Evolutionary conservation across 2,329 filamentous ascomycete species (phyloP), one percentile per base, ranked within the genome.

Genomic region (Fusarium sp.): DNA sequence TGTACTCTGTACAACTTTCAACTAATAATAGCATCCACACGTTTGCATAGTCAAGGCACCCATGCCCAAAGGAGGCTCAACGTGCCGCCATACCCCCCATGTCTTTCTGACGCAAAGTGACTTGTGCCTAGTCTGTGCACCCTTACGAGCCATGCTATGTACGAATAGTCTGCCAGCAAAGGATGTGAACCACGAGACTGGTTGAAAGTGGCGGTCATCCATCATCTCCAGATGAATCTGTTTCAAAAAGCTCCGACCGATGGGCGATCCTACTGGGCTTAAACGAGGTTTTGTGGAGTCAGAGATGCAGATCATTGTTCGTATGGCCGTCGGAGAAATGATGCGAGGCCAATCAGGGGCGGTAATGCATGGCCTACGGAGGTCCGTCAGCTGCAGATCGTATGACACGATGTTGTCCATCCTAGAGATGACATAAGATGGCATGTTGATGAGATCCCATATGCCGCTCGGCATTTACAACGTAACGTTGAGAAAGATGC

Each of bases 1-100:
- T 3, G 30, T 25, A 50, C 30, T 17, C 6, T 5, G 25, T 32
- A 68, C 25, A 4, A 38, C 45, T 32, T n/a, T 3, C 6, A 12
- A 43, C 71, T 71, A 73, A 73, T 65, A 38, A 71, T 73, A 73
- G 71, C 3, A 37, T 35, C 43, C 20, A 3, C n/a, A 2, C 2
- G 20, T 37, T n/a, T 30, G 17, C 22, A 30, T 33, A 32, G 37
- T 9, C 37, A 43, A 43, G 43, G 27, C 58, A 52, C 52, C 69
- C 32, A 27, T 33, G n/a, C 9, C 17, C n/a, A 47, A 25, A 45
- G 27, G n/a, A 37, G 9, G n/a, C 7, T 14, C 11, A 32, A 54
- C 40, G 30, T 20, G 30, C 47, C 30, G 30, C 22, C 22, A 40
- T 47, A 37, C 33, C 57, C 43, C 50, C 56, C 37, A 63, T 67